Evolutionary conservation across 441 rosid genomes (phyloP).

Genomic region (Macaranga tanarius): DNA sequence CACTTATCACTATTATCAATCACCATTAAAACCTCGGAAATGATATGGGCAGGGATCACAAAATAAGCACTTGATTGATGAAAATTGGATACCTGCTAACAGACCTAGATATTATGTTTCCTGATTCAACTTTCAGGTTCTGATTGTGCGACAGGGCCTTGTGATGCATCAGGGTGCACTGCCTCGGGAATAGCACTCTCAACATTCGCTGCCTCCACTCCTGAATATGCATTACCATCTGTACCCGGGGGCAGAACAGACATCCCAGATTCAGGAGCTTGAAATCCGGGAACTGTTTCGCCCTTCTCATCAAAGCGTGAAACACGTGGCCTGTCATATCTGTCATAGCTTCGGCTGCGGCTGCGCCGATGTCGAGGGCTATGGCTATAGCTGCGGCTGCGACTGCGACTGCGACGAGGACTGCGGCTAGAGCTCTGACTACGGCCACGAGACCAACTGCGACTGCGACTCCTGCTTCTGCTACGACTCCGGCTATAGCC

Average conservation of each 20-base stretch:
- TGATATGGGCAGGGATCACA: not conserved
- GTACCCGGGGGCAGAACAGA: constrained; percentile 30
- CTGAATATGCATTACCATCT: constrained; percentile 24
- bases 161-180: constrained; percentile 17
- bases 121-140: not conserved
- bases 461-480: constrained; percentile 37
- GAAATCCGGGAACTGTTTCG: constrained; percentile 25
- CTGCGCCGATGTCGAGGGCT: constrained; percentile 37
- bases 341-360: constrained; percentile 48
- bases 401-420: constrained; percentile 41
- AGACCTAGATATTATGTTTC: not conserved
- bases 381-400: constrained; percentile 45
- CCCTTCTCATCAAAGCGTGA: constrained; percentile 30
- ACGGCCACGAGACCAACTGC: constrained; percentile 36
- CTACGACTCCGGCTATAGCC: constrained; percentile 53
- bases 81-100: constrained; percentile 6
- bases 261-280: constrained; percentile 28
- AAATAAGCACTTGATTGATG: not conserved
- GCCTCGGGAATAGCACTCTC: constrained; percentile 28
- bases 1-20: not conserved
- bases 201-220: constrained; percentile 4
- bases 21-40: not conserved
- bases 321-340: constrained; percentile 39
- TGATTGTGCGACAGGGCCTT: not conserved
- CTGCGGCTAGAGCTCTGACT: constrained; percentile 55